phyloP scores from a whole-genome alignment of 192 early-diverging fungal genomes.

The Allomyces macrogynus region DNA sequence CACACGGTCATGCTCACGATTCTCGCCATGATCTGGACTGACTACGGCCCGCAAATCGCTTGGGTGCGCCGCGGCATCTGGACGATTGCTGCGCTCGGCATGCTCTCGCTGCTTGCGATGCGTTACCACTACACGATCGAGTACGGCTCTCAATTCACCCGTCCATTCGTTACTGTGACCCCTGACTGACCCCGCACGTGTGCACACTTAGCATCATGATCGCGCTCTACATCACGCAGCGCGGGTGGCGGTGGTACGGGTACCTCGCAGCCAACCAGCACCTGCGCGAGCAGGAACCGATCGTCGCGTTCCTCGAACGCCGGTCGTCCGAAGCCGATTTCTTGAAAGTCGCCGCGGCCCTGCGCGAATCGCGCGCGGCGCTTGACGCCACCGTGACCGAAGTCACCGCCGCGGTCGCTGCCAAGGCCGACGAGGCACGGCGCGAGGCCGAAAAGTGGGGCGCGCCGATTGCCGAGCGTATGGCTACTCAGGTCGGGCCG shows the following conservation, averaged over 20 bases:
- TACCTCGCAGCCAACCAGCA: neutral
- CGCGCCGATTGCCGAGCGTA: no score
- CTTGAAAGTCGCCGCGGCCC: neutral
- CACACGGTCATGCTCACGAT: constrained; percentile 42
- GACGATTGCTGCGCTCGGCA: neutral
- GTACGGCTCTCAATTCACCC: no score
- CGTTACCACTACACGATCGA: neutral
- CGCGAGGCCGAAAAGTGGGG: no score
- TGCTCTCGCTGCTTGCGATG: neutral
- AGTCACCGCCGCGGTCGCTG: neutral
- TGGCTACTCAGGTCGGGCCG: no score
- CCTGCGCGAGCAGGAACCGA: neutral
- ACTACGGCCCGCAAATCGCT: constrained; percentile 20
- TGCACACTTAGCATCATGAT: neutral
- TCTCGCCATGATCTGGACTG: constrained; percentile 36
- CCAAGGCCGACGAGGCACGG: no score
- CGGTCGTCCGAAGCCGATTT: neutral
- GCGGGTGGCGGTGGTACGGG: neutral
- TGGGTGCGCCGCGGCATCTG: neutral
- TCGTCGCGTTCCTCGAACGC: neutral
- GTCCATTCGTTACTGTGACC: no score
- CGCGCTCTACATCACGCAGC: neutral
- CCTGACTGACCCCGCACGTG: no score
- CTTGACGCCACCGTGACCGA: neutral
- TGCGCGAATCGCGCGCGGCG: neutral